phyloP scores from a whole-genome alignment of 1,139 yeast species.

The Diutina siamensis region DNA sequence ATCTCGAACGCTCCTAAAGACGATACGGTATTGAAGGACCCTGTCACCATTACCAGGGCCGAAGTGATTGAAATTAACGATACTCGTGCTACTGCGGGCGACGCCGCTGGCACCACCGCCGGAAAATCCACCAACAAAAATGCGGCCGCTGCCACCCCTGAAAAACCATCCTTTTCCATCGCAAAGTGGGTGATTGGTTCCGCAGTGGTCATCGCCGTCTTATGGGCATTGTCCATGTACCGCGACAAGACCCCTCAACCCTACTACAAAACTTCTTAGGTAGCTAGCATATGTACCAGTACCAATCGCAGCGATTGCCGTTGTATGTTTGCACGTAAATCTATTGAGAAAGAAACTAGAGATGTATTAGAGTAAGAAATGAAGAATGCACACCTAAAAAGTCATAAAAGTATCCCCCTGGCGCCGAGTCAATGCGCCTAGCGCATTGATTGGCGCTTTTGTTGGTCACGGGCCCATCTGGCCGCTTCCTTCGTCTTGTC shows the following conservation, averaged over 20 bases:
- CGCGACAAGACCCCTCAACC: background rate
- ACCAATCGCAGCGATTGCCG: too few species aligned
- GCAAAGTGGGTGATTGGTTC: background rate
- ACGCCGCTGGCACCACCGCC: background rate
- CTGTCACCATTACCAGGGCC: background rate
- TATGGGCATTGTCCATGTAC: background rate
- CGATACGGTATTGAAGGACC: background rate
- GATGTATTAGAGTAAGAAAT: constrained; percentile 1
- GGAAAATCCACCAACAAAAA: background rate
- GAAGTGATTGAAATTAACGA: background rate
- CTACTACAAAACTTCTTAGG: background rate
- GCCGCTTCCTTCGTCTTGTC: constrained; percentile 77
- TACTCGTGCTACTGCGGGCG: background rate
- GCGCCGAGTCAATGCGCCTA: background rate
- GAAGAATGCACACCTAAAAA: constrained; percentile 4
- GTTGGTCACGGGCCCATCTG: constrained; percentile 93
- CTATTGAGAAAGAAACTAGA: background rate
- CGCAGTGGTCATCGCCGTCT: background rate
- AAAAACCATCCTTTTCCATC: background rate
- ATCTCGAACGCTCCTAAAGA: constrained; percentile 7
- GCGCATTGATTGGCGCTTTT: constrained; percentile 36
- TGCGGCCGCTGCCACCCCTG: background rate
- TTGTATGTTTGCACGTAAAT: background rate
- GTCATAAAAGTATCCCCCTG: background rate
- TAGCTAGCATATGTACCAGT: too few species aligned